phyloP scores from a whole-genome alignment of 768 basidiomycete genomes.

The Termitomyces sp. region DNA sequence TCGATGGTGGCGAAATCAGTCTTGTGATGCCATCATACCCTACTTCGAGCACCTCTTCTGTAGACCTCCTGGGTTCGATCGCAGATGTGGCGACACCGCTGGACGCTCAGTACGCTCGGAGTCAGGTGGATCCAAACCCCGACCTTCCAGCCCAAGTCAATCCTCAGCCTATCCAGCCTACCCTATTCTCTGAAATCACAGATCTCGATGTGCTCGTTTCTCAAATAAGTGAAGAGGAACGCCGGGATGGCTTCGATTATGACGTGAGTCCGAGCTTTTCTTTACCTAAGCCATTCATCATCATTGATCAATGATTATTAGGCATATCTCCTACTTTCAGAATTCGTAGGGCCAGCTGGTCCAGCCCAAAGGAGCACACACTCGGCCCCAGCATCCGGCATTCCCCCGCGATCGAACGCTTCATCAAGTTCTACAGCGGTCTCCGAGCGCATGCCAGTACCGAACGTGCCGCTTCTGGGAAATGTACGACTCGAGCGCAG shows the following conservation, averaged over 20 bases:
- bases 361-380: conserved; percentile 4
- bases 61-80: conserved; percentile 16
- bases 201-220: conserved; percentile 65
- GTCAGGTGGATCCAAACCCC: not conserved
- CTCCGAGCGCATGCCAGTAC: not conserved
- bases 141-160: conserved; percentile 9
- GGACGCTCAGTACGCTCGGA: not conserved
- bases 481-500: conserved; percentile 55
- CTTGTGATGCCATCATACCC: conserved; percentile 1
- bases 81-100: conserved; percentile 6
- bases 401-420: conserved; percentile 1
- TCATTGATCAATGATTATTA: conserved; percentile 21
- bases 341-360: conserved; percentile 56
- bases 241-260: conserved; percentile 50
- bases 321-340: conserved; percentile 58
- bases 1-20: not conserved
- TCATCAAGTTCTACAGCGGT: not conserved
- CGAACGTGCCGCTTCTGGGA: conserved; percentile 34
- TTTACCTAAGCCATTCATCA: conserved; percentile 15
- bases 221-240: conserved; percentile 41
- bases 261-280: conserved; percentile 48
- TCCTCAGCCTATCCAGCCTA: not conserved
- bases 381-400: conserved; percentile 11
- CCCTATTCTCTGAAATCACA: conserved; percentile 38
- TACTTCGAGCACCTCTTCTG: conserved; percentile 15